A percentile compares a stretch with the other conserved stretches of the same genome.
phyloP scores from a whole-genome alignment of 2,329 filamentous ascomycete genomes.

The Talaromyces albobiverticillius region DNA sequence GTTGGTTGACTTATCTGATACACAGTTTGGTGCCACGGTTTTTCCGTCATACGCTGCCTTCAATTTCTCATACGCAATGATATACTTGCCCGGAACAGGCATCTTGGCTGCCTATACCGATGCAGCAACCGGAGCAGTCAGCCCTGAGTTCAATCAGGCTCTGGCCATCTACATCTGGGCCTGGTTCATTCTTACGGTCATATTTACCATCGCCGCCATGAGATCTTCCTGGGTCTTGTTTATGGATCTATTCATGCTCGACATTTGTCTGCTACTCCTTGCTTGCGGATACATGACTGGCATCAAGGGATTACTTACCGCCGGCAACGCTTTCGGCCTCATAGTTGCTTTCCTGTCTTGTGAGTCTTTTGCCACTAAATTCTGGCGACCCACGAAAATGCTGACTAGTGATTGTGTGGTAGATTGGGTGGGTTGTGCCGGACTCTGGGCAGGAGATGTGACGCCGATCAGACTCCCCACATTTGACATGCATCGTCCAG shows the following conservation, averaged over 20 bases:
- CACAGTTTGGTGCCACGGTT: constrained; percentile 34
- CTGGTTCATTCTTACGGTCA: constrained; percentile 28
- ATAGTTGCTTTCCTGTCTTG: constrained; percentile 24
- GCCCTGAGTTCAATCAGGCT: constrained; percentile 23
- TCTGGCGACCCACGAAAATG: no score
- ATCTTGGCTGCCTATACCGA: constrained; percentile 38
- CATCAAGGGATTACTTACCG: constrained; percentile 17
- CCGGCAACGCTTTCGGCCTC: constrained; percentile 23
- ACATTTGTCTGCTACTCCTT: constrained; percentile 24
- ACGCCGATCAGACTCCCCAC: no score
- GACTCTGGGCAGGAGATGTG: no score
- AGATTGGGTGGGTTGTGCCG: no score
- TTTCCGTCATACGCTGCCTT: constrained; percentile 41
- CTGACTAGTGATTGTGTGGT: no score
- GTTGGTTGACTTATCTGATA: not conserved
- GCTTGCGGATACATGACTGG: constrained; percentile 25
- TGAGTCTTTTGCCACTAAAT: no score
- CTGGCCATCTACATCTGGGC: constrained; percentile 26
- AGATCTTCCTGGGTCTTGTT: constrained; percentile 25
- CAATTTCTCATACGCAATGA: constrained; percentile 40
- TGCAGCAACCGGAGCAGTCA: constrained; percentile 22
- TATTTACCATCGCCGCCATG: constrained; percentile 24
- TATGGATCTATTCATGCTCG: constrained; percentile 22
- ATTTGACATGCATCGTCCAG: no score
- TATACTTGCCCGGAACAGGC: constrained; percentile 37